Percentiles rank a stretch among this genome's conserved stretches.
These are phyloP conservation scores for Ganoderma leucocontextum DNA, from an alignment of 1,284 basidiomycete genomes.

Conservation along the genomic window DNA sequence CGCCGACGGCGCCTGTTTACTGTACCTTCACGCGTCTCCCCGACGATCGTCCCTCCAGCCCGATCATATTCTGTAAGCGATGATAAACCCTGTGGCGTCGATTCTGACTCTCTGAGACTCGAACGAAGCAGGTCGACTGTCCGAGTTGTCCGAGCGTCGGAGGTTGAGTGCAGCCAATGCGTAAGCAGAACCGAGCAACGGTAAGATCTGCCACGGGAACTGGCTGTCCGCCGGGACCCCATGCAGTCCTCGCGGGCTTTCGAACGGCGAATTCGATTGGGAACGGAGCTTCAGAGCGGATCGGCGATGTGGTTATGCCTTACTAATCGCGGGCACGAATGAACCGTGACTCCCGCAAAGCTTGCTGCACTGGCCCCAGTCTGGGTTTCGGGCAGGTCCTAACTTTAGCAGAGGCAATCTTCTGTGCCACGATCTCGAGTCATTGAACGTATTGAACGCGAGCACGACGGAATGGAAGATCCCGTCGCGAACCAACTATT, in stretches of 20 bases:
- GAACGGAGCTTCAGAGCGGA: background rate
- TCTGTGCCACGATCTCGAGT: background rate
- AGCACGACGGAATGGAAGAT: background rate
- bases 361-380: background rate
- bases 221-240: background rate
- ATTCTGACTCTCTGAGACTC: background rate
- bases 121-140: background rate
- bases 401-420: background rate
- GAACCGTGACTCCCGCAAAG: background rate
- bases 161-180: background rate
- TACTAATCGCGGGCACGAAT: background rate
- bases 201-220: background rate
- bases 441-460: background rate
- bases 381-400: background rate
- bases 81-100: background rate
- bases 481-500: background rate
- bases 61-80: background rate
- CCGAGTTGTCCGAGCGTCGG: conserved; percentile 1
- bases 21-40: background rate
- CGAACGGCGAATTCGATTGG: background rate
- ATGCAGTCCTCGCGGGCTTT: background rate
- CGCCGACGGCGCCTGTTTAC: background rate
- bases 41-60: background rate
- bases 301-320: background rate
- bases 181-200: background rate